A percentile compares a stretch with the other conserved stretches of the same genome.
Evolutionary conservation across 352 stramenopile genomes (phyloP).

Genomic region (Globisporangium spiculum): DNA sequence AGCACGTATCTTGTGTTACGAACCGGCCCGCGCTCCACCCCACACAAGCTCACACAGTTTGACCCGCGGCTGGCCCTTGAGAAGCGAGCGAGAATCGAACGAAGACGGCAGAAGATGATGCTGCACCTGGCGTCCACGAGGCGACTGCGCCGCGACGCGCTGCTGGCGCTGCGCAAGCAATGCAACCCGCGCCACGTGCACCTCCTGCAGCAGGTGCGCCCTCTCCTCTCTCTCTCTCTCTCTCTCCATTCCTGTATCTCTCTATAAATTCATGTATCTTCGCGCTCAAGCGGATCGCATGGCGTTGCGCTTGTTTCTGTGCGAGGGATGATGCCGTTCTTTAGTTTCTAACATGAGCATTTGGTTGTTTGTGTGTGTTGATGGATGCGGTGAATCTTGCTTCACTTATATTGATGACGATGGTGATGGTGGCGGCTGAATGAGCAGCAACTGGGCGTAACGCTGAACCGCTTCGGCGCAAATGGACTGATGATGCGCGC

Average conservation of each 20-base stretch:
- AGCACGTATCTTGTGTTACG: slow-evolving; percentile 1
- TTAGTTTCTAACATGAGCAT: not conserved
- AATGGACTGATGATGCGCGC: slow-evolving; percentile 28
- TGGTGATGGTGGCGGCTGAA: not conserved
- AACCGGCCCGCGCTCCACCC: slow-evolving; percentile 1
- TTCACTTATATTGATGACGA: not conserved
- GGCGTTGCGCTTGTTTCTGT: slow-evolving; percentile 5
- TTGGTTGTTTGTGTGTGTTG: not conserved
- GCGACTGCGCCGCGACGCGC: slow-evolving; percentile 57
- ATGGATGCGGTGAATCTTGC: not conserved
- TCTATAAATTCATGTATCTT: not conserved
- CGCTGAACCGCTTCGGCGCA: slow-evolving; percentile 53
- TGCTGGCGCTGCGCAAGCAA: slow-evolving; percentile 52
- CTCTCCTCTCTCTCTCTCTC: not conserved
- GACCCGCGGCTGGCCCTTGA: slow-evolving; percentile 2
- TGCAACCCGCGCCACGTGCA: slow-evolving; percentile 59
- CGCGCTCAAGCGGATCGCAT: not conserved
- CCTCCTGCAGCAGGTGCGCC: slow-evolving; percentile 64
- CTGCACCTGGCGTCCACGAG: slow-evolving; percentile 47
- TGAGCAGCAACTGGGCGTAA: slow-evolving; percentile 60
- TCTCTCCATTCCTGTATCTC: not conserved
- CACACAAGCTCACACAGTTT: not conserved
- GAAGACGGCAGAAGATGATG: slow-evolving; percentile 22
- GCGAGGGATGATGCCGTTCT: not conserved
- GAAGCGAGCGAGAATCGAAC: slow-evolving; percentile 7